Evolutionary conservation across 495 filamentous ascomycete genomes (phyloP).

Genomic region (Elasticomyces elasticus): DNA sequence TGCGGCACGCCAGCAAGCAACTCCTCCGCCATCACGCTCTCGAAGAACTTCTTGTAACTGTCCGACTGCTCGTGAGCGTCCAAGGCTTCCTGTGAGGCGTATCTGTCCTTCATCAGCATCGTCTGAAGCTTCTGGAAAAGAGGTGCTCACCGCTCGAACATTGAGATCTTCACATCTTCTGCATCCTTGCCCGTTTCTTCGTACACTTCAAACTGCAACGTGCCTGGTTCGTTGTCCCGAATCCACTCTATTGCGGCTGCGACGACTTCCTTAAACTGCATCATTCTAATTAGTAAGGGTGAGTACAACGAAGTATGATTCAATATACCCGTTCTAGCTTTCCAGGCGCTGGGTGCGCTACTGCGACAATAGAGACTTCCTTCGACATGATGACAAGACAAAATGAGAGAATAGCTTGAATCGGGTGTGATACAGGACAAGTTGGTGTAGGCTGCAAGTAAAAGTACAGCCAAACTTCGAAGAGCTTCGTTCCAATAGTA

Average conservation of each 20-base stretch:
- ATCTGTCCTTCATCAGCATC: neutral
- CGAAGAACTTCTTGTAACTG: neutral
- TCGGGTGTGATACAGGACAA: no score
- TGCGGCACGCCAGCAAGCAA: neutral
- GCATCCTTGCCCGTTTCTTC: neutral
- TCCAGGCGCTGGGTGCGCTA: neutral
- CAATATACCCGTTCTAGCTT: neutral
- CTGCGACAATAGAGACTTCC: neutral
- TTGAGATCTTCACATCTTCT: neutral
- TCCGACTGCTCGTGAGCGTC: neutral
- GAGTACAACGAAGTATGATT: neutral
- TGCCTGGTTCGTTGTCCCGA: neutral
- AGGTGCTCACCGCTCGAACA: neutral
- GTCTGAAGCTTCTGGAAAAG: neutral
- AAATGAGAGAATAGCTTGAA: no score
- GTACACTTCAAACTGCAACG: neutral
- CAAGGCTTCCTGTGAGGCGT: neutral
- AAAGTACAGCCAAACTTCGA: no score
- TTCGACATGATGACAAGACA: neutral
- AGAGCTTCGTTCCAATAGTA: no score
- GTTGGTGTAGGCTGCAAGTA: no score
- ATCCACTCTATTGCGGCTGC: neutral
- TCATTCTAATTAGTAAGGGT: neutral
- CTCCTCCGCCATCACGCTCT: slow-evolving; percentile 2
- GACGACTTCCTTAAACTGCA: neutral